A percentile compares a stretch with the other conserved stretches of the same genome.
Evolutionary conservation across 75 land plant species (phyloP).

Genomic region (Gnetum montanum): DNA sequence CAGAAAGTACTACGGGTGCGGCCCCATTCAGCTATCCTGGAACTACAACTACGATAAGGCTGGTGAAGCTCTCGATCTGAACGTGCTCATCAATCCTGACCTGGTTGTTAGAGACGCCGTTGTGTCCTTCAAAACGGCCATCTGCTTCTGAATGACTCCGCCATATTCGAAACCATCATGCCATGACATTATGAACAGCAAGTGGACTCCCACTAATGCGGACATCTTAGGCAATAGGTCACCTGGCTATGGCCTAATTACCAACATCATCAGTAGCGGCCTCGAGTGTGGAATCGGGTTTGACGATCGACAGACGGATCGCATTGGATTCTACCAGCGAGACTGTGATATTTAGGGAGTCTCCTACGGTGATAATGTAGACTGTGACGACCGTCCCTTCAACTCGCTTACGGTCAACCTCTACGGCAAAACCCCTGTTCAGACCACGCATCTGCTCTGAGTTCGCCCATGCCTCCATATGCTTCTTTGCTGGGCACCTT

Average conservation of each 20-base stretch:
- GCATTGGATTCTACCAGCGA: constrained; percentile 35
- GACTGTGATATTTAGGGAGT: constrained; percentile 37
- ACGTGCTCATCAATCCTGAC: constrained; percentile 39
- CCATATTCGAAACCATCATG: constrained; percentile 32
- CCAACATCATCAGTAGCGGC: constrained; percentile 57
- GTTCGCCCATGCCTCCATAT: too few relatives aligned
- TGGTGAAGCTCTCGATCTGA: constrained; percentile 15
- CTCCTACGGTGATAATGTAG: constrained; percentile 17
- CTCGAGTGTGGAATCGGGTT: constrained; percentile 49
- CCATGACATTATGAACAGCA: constrained; percentile 44
- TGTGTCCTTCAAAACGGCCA: too few relatives aligned
- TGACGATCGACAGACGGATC: constrained; percentile 15
- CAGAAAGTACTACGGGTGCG: too few relatives aligned
- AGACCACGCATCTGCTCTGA: too few relatives aligned
- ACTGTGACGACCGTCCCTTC: too few relatives aligned
- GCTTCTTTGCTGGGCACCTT: too few relatives aligned
- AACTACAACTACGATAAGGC: constrained; percentile 59
- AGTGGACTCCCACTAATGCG: constrained; percentile 30
- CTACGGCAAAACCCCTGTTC: too few relatives aligned
- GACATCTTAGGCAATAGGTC: constrained; percentile 26
- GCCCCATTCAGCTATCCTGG: too few relatives aligned
- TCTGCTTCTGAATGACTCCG: constrained; percentile 64
- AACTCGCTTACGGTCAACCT: too few relatives aligned
- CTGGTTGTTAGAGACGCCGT: constrained; percentile 29
- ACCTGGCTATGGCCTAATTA: constrained; percentile 55